A percentile compares a stretch with the other conserved stretches of the same genome.
Evolutionary conservation across 2,329 filamentous ascomycete genomes (phyloP).

Genomic region (Acephala macrosclerotiorum): DNA sequence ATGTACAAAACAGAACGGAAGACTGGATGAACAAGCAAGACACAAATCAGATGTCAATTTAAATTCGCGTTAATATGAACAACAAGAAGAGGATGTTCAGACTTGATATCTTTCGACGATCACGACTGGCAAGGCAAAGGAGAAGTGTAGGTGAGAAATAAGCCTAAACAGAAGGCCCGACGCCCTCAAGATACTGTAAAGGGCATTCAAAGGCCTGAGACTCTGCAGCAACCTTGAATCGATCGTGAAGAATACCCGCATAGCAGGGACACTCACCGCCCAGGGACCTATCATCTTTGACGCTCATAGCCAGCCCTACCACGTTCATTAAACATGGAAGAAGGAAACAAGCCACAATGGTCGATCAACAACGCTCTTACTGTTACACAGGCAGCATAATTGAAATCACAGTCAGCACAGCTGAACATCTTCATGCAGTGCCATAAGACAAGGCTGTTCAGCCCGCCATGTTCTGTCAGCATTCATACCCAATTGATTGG

Average conservation of each 20-base stretch:
- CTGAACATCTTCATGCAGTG: not conserved
- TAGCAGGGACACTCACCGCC: not conserved
- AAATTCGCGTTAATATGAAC: too few relatives aligned
- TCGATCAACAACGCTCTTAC: not conserved
- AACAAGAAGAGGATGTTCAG: too few relatives aligned
- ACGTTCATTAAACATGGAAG: not conserved
- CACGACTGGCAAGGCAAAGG: too few relatives aligned
- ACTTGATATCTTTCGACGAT: too few relatives aligned
- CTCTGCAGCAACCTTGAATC: too few relatives aligned
- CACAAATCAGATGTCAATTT: too few relatives aligned
- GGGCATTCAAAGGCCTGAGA: too few relatives aligned
- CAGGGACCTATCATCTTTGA: not conserved
- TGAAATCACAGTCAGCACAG: conserved; percentile 1
- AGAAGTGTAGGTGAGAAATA: too few relatives aligned
- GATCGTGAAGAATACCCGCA: not conserved
- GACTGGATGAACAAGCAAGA: too few relatives aligned
- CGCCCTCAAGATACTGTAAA: too few relatives aligned
- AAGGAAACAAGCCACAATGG: not conserved
- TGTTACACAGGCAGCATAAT: not conserved
- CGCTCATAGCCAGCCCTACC: not conserved
- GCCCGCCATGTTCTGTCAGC: not conserved
- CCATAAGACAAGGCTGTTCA: not conserved
- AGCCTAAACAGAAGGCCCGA: too few relatives aligned
- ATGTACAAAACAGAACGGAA: too few relatives aligned
- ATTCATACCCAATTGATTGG: not conserved